phyloP scores from a whole-genome alignment of 371 early-diverging fungal genomes.

The Mortierella sp. region DNA sequence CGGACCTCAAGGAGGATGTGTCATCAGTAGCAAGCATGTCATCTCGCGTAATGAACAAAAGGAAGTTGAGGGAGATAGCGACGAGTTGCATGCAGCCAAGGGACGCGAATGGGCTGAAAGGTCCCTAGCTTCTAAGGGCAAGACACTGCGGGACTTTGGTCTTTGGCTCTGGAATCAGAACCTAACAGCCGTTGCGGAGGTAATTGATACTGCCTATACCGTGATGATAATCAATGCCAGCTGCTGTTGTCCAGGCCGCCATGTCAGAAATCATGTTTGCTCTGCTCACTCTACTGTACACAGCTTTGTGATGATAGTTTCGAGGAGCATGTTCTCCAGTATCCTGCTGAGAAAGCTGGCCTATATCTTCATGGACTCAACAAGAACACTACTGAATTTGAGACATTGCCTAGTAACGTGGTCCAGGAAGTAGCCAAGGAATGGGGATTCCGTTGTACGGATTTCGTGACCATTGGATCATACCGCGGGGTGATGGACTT shows the following conservation, averaged over 20 bases:
- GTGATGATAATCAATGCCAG: no score
- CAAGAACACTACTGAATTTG: conserved; percentile 75
- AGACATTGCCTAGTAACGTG: conserved; percentile 72
- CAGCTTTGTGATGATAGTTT: conserved; percentile 95
- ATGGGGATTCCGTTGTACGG: conserved; percentile 81
- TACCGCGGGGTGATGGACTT: conserved; percentile 69
- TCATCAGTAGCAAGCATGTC: conserved; percentile 93
- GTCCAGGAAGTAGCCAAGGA: conserved; percentile 72
- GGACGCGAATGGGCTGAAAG: conserved; percentile 84
- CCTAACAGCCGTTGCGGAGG: conserved; percentile 88
- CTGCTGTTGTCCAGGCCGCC: no score
- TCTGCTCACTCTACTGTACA: background rate
- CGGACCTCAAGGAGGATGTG: conserved; percentile 59
- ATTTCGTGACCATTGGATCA: conserved; percentile 55
- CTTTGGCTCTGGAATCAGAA: conserved; percentile 75
- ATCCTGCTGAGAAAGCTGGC: conserved; percentile 80
- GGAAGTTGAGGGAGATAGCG: conserved; percentile 20
- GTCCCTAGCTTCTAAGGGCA: conserved; percentile 68
- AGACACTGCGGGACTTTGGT: conserved; percentile 74
- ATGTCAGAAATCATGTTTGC: background rate
- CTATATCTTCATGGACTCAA: conserved; percentile 95
- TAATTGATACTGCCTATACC: conserved; percentile 52
- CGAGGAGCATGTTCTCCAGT: conserved; percentile 93
- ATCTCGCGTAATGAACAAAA: conserved; percentile 52
- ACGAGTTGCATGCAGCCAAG: conserved; percentile 67